Evolutionary conservation across 345 rosid species (phyloP).

Genomic region (Lepidium didymum): DNA sequence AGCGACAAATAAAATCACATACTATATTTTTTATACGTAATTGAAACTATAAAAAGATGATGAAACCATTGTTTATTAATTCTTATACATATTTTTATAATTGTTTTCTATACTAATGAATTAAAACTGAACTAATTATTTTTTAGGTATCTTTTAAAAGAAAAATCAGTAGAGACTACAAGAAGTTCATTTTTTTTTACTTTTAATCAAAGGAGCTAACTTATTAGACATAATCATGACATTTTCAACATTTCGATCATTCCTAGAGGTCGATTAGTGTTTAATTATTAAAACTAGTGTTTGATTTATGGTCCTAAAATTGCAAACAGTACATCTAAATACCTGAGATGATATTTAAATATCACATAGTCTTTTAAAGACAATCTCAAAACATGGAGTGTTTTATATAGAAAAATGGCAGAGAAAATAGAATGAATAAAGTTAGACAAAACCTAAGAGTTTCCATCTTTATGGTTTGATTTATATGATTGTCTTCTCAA

Average conservation of each 20-base stretch:
- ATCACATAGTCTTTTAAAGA: slow-evolving; percentile 14
- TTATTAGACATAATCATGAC: background rate
- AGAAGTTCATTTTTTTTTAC: background rate
- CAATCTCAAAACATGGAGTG: slow-evolving; percentile 27
- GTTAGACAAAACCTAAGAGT: background rate
- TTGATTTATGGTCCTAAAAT: background rate
- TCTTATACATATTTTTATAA: no score
- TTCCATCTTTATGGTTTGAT: slow-evolving; percentile 5
- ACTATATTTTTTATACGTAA: no score
- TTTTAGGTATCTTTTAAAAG: background rate
- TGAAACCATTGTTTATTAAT: no score
- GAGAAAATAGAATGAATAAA: background rate
- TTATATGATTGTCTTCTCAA: slow-evolving; percentile 23
- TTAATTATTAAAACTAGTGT: background rate
- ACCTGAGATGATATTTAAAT: background rate
- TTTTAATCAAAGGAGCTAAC: background rate
- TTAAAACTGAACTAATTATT: background rate
- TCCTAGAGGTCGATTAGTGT: background rate
- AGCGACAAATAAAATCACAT: no score
- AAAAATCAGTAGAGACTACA: background rate
- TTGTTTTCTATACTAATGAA: background rate
- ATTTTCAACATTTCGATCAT: background rate
- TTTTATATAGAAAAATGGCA: background rate
- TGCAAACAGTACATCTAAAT: background rate
- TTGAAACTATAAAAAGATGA: no score